Base-by-base conservation (phyloP, 192 early-diverging fungal species). In the Coemansia umbellata region DNA sequence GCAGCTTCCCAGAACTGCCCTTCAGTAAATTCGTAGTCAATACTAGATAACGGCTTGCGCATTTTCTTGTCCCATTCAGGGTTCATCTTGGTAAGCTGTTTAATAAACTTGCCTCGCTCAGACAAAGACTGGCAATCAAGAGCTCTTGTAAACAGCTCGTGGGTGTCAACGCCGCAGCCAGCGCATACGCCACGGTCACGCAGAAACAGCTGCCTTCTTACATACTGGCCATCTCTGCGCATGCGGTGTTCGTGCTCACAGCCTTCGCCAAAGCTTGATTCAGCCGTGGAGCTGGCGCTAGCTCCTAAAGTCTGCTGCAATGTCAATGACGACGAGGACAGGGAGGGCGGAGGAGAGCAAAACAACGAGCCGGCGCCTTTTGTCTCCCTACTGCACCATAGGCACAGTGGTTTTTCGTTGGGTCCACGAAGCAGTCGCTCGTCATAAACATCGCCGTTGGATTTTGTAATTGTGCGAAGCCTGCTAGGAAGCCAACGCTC, bases 1-100 rank as follows among this genome's bases (percentile, higher is more conserved):
- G 74, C 74, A 2, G 74, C 74, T 39, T 77, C 74, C 74, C 74
- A 77, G 49, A 77, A 69, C 74, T 70, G 69, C 19, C 74, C 74
- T 26, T 50, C 27, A n/a, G 43, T 61, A 28, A 77, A 77, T 13
- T 39, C 44, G 32, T 50, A 53, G 0, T 63, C 58, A 50, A 69
- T 60, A 58, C 51, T 59, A 5, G 40, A 10, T 24, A 69, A 53
- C 53, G 63, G 62, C 41, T 53, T 40, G 17, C 47, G 42, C 9
- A 57, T 47, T 36, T 65, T 66, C 19, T 53, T 59, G 9, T 28
- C 42, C 74, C 74, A 77, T 21, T 59, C 62, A 10, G 62, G 58
- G n/a, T 35, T 51, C 40, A 37, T 39, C 9, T 28, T 50, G 24
- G 60, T 36, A 53, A 76, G 50, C 50, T n/a, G 33, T 23, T 35